Evolutionary conservation across 2,329 filamentous ascomycete genomes (phyloP).

Genomic region (Colletotrichum caudatum): DNA sequence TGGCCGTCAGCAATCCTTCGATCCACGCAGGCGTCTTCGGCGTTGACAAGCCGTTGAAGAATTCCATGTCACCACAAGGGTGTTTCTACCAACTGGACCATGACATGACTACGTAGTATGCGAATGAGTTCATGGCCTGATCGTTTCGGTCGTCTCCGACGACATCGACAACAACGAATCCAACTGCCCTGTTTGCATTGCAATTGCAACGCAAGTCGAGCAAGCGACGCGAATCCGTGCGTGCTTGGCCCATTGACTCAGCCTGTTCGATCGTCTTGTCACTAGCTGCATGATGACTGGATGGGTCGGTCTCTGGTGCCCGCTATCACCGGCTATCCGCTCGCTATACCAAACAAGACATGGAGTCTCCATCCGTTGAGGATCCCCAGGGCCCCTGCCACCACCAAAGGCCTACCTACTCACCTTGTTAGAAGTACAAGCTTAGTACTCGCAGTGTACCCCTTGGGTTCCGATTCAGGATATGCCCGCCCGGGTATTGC

Average conservation of each 20-base stretch:
- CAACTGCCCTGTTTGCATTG: conserved; percentile 5
- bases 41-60: conserved; percentile 39
- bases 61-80: conserved; percentile 36
- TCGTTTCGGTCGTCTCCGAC: conserved; percentile 27
- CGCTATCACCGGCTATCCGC: conserved; percentile 16
- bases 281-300: conserved; percentile 23
- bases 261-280: conserved; percentile 23
- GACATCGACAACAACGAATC: neutral
- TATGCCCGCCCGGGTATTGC: conserved; percentile 22
- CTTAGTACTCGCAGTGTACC: conserved; percentile 30
- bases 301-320: neutral
- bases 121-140: conserved; percentile 7
- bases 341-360: conserved; percentile 8
- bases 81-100: conserved; percentile 7
- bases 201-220: conserved; percentile 11
- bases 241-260: conserved; percentile 17
- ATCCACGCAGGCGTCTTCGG: conserved; percentile 39
- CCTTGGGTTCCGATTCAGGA: conserved; percentile 12
- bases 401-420: conserved; percentile 9
- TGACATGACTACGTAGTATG: neutral
- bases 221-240: conserved; percentile 9
- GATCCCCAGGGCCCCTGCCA: conserved; percentile 22
- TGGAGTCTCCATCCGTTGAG: conserved; percentile 15
- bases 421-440: conserved; percentile 21
- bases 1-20: conserved; percentile 33